phyloP scores from a whole-genome alignment of 441 rosid genomes.

The Raphanus hybrid region DNA sequence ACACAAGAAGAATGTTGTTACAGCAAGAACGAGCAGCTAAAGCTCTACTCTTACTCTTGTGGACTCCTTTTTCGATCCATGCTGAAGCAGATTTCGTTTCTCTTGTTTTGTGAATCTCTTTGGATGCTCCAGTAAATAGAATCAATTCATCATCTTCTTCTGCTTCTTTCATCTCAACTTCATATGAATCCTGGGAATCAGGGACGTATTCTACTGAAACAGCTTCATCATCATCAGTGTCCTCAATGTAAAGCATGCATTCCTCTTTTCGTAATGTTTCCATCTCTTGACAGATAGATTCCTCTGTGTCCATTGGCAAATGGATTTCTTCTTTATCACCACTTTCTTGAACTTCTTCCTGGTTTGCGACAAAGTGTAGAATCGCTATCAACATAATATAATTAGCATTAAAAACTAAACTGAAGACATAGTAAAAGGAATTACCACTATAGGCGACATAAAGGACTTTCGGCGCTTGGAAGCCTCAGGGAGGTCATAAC shows the following conservation, averaged over 20 bases:
- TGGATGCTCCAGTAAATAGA: constrained; percentile 30
- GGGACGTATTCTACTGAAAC: constrained; percentile 35
- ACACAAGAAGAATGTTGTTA: constrained; percentile 18
- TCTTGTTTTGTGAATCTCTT: constrained; percentile 18
- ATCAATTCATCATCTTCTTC: constrained; percentile 34
- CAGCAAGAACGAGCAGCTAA: constrained; percentile 23
- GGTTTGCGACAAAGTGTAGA: constrained; percentile 29
- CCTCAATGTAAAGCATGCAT: constrained; percentile 33
- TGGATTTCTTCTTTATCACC: constrained; percentile 38
- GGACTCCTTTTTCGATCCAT: constrained; percentile 22
- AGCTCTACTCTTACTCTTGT: constrained; percentile 29
- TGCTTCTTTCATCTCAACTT: constrained; percentile 22
- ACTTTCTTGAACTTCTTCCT: constrained; percentile 69
- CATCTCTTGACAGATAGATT: constrained; percentile 8
- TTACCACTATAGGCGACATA: constrained; percentile 65
- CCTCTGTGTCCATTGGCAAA: constrained; percentile 40
- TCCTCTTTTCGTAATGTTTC: constrained; percentile 34
- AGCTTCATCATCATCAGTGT: constrained; percentile 38
- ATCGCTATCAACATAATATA: constrained; percentile 1
- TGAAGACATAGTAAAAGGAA: constrained; percentile 12
- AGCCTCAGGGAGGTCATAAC: constrained; percentile 34
- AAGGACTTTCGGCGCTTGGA: constrained; percentile 36
- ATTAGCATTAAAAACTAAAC: neutral
- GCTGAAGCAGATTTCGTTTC: constrained; percentile 40
- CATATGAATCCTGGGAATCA: constrained; percentile 44